A percentile compares a stretch with the other conserved stretches of the same genome.
Conservation (phyloP, 306 rosid genomes). For the Abrus pulchellus region DNA sequence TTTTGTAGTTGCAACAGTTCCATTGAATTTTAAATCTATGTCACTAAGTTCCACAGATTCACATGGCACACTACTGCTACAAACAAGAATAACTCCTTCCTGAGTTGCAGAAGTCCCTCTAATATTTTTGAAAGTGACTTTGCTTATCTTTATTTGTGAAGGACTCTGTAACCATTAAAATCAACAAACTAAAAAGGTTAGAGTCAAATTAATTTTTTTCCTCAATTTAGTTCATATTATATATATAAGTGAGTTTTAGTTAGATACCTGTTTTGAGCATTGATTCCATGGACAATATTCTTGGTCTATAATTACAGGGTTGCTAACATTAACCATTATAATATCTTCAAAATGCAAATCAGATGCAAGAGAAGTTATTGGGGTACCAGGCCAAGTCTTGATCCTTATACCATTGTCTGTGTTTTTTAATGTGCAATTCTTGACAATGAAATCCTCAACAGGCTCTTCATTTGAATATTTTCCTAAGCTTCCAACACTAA, state of each 20-base stretch:
- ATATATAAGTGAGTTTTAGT: too few relatives aligned
- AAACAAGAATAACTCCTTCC: background rate
- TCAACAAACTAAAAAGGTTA: too few relatives aligned
- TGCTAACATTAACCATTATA: constrained; percentile 48
- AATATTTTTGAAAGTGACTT: constrained; percentile 52
- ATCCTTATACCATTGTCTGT: constrained; percentile 57
- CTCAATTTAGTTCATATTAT: too few relatives aligned
- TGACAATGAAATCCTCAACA: constrained; percentile 38
- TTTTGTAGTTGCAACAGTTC: too few relatives aligned
- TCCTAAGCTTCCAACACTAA: constrained; percentile 60
- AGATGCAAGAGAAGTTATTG: background rate
- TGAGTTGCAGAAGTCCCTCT: constrained; percentile 33
- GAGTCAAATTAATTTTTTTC: too few relatives aligned
- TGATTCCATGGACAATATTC: constrained; percentile 56
- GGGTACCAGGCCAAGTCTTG: constrained; percentile 56
- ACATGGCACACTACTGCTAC: background rate
- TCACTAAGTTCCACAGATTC: background rate
- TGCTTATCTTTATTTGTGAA: constrained; percentile 52
- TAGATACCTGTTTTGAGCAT: constrained; percentile 45
- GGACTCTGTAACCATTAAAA: background rate
- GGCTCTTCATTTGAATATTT: constrained; percentile 45
- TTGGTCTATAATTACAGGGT: constrained; percentile 55
- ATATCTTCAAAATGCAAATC: constrained; percentile 55
- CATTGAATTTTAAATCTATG: too few relatives aligned
- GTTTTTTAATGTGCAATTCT: constrained; percentile 46